Percentiles rank a stretch among this genome's conserved stretches.
phyloP scores from a whole-genome alignment of 768 basidiomycete species.

The Austroboletus festivus region DNA sequence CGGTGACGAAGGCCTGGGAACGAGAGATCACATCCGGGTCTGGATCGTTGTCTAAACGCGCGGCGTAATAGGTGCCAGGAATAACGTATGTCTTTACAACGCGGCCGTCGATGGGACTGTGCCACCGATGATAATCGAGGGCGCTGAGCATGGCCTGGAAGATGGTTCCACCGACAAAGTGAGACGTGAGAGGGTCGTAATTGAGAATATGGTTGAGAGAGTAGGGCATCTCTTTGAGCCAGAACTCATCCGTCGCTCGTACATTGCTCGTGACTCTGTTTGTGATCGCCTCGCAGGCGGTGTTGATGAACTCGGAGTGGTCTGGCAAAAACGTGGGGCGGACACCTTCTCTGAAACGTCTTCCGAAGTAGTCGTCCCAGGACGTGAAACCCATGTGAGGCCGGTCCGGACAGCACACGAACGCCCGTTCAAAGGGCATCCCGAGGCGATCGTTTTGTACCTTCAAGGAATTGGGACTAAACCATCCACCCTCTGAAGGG shows the following conservation, averaged over 20 bases:
- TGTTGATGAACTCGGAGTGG: conserved; percentile 38
- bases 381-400: conserved; percentile 44
- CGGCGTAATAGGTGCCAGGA: conserved; percentile 51
- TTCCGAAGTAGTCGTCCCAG: conserved; percentile 57
- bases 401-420: conserved; percentile 38
- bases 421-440: conserved; percentile 37
- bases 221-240: conserved; percentile 62
- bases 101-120: conserved; percentile 49
- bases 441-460: conserved; percentile 6
- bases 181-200: conserved; percentile 35
- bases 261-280: conserved; percentile 41
- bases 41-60: conserved; percentile 27
- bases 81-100: conserved; percentile 41
- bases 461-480: conserved; percentile 35
- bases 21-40: conserved; percentile 25
- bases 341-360: conserved; percentile 25
- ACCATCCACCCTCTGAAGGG: conserved; percentile 44
- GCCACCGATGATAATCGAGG: conserved; percentile 61
- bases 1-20: conserved; percentile 37
- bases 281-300: conserved; percentile 52
- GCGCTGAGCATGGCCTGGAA: conserved; percentile 59
- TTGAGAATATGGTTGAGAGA: conserved; percentile 56
- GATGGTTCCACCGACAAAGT: conserved; percentile 49
- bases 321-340: conserved; percentile 38
- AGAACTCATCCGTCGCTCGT: conserved; percentile 45